Conservation (phyloP, 768 basidiomycete genomes). For the Lactarius trivialis region DNA sequence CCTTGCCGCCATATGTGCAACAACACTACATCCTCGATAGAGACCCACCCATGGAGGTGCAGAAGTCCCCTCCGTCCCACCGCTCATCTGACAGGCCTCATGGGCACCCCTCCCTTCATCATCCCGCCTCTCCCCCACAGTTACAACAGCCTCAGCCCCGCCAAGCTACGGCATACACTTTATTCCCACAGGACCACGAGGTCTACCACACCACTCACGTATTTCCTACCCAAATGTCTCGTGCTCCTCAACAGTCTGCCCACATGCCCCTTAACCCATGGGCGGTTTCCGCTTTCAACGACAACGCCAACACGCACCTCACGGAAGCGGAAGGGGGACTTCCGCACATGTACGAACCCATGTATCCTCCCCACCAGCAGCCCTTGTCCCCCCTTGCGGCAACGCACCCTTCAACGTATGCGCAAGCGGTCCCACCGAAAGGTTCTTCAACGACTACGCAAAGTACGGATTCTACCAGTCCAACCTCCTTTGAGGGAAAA, state of each 20-base stretch:
- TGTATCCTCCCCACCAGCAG: not conserved
- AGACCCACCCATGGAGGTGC: not conserved
- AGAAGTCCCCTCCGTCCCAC: not conserved
- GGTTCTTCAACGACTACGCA: not conserved
- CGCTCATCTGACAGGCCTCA: not conserved
- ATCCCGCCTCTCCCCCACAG: not conserved
- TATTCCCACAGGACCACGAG: constrained; percentile 9
- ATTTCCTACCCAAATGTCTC: constrained; percentile 1
- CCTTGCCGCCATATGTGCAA: not conserved
- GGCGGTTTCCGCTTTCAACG: not conserved
- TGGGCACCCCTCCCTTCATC: not conserved
- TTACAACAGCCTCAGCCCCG: constrained; percentile 10
- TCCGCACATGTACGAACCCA: not conserved
- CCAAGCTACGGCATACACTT: not conserved
- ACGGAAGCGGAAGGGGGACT: not conserved
- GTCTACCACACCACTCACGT: not conserved
- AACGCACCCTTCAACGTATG: not conserved
- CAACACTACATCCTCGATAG: constrained; percentile 3
- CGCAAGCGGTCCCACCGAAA: not conserved
- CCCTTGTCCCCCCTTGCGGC: not conserved
- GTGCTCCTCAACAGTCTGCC: not conserved
- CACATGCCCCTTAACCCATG: not conserved
- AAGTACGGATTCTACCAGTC: not conserved
- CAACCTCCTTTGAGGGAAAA: not conserved
- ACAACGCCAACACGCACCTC: not conserved